phyloP scores from a whole-genome alignment of 306 rosid species.

The Acacia crassicarpa region DNA sequence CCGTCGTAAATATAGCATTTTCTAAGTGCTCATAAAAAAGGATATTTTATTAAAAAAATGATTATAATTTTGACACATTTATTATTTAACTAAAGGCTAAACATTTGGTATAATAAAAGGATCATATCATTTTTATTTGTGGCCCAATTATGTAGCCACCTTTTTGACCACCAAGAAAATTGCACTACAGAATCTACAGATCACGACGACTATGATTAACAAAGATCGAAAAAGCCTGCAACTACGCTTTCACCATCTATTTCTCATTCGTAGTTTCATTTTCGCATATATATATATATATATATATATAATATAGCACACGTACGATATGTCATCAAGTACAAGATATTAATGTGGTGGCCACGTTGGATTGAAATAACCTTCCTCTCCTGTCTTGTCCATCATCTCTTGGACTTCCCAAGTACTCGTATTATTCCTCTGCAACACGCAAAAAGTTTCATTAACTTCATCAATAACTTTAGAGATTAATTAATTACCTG shows the following conservation, averaged over 20 bases:
- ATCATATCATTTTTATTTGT: background rate
- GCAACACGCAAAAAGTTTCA: background rate
- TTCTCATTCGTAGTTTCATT: background rate
- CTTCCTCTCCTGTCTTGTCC: constrained; percentile 43
- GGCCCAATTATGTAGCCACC: constrained; percentile 18
- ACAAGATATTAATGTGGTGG: constrained; percentile 17
- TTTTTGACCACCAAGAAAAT: constrained; percentile 9
- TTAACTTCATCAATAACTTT: background rate
- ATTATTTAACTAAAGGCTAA: no score
- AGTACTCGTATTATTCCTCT: constrained; percentile 35
- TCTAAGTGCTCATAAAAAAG: no score
- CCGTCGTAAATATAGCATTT: no score
- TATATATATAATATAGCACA: background rate
- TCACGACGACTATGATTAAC: background rate
- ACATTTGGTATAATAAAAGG: no score
- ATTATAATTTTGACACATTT: no score
- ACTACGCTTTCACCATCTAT: background rate
- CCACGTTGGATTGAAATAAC: constrained; percentile 31
- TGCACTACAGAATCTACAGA: background rate
- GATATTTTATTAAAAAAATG: no score
- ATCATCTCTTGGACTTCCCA: constrained; percentile 38
- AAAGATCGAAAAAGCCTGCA: background rate
- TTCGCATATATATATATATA: background rate
- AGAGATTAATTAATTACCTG: no score
- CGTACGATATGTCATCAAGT: background rate